Base-by-base conservation (phyloP, 169 alveolate genomes). In the Cyclospora cayetanensis region DNA sequence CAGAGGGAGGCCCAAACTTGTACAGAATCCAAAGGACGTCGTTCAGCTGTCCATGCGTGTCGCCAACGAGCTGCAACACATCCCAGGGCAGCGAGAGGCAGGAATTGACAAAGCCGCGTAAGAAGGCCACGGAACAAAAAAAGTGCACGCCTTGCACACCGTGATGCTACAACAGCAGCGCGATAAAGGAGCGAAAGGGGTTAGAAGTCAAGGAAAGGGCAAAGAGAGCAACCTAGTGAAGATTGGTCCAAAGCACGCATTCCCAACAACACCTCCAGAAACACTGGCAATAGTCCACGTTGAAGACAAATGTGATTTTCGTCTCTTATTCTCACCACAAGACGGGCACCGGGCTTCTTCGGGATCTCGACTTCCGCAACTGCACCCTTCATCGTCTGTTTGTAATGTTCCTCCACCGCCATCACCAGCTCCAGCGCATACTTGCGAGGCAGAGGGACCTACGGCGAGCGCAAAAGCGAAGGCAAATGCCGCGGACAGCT, bases 21-120 rank as follows among this genome's bases (percentile, higher is more conserved):
- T 95, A 96, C 93, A 97, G 95, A 22, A 97, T 93, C 97, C 98
- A 97, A 91, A 97, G 93, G 63, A 97, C 96, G 90, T 97, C 98
- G 86, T 96, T 95, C 63, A 97, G 95, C 93, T 97, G 99, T 9
- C 98, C 99, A 94, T 97, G 98, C 4, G 96, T 94, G 92, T 97
- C 98, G 9, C 98, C 98, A 9, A 91, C 94, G 25, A 91, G 88
- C 94, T 91, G 87, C 31, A 60, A n/a, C n/a, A n/a, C n/a, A n/a
- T n/a, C n/a, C n/a, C n/a, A n/a, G n/a, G n/a, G n/a, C n/a, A n/a
- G n/a, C n/a, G n/a, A n/a, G n/a, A n/a, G n/a, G n/a, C n/a, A n/a
- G n/a, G n/a, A n/a, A n/a, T n/a, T n/a, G n/a, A n/a, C n/a, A n/a
- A n/a, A n/a, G n/a, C n/a, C n/a, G n/a, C n/a, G n/a, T n/a, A n/a